Evolutionary conservation across 2,329 filamentous ascomycete genomes (phyloP).

Genomic region (Fusarium papillatum): DNA sequence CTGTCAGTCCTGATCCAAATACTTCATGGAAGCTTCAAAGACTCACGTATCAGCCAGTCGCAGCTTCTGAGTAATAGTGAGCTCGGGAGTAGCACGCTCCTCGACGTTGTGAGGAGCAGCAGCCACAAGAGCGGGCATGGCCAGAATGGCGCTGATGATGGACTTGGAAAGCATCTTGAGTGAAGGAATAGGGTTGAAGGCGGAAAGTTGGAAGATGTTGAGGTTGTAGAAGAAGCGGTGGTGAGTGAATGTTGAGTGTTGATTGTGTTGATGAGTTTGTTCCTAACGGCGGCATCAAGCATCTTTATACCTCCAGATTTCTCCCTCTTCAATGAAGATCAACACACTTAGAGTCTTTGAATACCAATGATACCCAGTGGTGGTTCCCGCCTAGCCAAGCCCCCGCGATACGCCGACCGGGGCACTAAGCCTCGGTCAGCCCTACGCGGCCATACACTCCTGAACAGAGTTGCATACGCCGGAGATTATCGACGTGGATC

Average conservation of each 20-base stretch:
- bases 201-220: not conserved
- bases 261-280: not conserved
- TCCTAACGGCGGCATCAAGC: not conserved
- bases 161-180: slow-evolving; percentile 18
- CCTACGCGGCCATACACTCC: not conserved
- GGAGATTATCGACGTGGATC: not conserved
- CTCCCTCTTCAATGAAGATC: not conserved
- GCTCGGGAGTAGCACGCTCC: slow-evolving; percentile 20
- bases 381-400: not conserved
- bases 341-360: not conserved
- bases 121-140: slow-evolving; percentile 49
- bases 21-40: not conserved
- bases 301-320: not conserved
- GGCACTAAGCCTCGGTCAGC: not conserved
- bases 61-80: slow-evolving; percentile 52
- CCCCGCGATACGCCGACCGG: not conserved
- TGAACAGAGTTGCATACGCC: not conserved
- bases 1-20: slow-evolving; percentile 5
- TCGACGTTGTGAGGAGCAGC: slow-evolving; percentile 36
- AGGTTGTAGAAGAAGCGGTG: not conserved
- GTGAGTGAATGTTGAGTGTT: not conserved
- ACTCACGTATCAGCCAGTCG: slow-evolving; percentile 53
- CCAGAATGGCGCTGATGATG: slow-evolving; percentile 49
- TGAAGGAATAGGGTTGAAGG: not conserved
- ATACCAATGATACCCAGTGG: not conserved